These are phyloP conservation scores for Diaporthe citri DNA, from an alignment of 2,329 filamentous ascomycete genomes.

Conservation along the genomic window DNA sequence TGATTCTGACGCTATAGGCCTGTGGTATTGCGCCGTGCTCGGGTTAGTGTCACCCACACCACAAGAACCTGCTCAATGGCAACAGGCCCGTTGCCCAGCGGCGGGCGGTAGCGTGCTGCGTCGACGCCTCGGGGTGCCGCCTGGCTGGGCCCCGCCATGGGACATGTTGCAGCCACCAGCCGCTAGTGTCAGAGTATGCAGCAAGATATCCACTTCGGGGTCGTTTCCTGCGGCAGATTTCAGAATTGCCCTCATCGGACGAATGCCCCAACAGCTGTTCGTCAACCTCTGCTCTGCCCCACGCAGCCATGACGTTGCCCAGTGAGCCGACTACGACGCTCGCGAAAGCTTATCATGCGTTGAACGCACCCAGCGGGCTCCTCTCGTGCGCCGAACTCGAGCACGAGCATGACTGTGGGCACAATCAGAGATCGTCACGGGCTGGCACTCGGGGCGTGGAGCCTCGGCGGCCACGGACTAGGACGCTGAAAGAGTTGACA, in stretches of 20 bases:
- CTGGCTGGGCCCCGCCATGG: slow-evolving; percentile 10
- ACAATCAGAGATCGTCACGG: background rate
- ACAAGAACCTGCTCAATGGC: slow-evolving; percentile 20
- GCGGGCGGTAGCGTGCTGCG: slow-evolving; percentile 1
- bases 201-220: slow-evolving; percentile 30
- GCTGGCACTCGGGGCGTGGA: background rate
- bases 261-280: slow-evolving; percentile 10
- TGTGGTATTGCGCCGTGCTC: slow-evolving; percentile 13
- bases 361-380: background rate
- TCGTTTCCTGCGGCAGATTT: slow-evolving; percentile 33
- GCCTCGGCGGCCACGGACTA: slow-evolving; percentile 3
- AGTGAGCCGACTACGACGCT: slow-evolving; percentile 22
- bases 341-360: slow-evolving; percentile 31
- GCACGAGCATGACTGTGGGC: slow-evolving; percentile 6
- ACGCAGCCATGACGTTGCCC: slow-evolving; percentile 28
- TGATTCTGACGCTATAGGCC: slow-evolving; percentile 24
- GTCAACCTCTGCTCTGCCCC: slow-evolving; percentile 4
- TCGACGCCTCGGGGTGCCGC: slow-evolving; percentile 15
- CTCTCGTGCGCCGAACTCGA: background rate
- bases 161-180: slow-evolving; percentile 24
- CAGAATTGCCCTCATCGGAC: slow-evolving; percentile 17
- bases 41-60: slow-evolving; percentile 19
- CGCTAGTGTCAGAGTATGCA: slow-evolving; percentile 36
- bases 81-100: background rate
- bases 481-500: background rate